Evolutionary conservation across 1,284 basidiomycete species (phyloP).

Genomic region (Rhodotorula sp.): DNA sequence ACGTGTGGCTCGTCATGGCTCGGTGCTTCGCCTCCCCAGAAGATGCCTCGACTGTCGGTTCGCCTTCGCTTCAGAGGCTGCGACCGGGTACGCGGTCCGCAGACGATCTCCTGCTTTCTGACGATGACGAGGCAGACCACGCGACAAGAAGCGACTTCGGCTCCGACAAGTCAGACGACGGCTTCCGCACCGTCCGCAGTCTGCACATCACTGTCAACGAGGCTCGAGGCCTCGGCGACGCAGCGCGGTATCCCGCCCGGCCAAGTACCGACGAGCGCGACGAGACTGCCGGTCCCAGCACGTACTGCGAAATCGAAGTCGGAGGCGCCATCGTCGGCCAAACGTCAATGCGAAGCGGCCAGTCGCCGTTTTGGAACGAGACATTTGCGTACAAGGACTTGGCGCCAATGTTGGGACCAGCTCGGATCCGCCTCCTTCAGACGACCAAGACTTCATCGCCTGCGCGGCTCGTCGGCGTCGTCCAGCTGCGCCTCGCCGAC

Average conservation of each 20-base stretch:
- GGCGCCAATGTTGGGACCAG: slow-evolving; percentile 29
- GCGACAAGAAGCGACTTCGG: background rate
- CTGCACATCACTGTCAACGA: slow-evolving; percentile 34
- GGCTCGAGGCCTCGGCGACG: slow-evolving; percentile 31
- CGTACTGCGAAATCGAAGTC: slow-evolving; percentile 44
- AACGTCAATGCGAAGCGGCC: slow-evolving; percentile 66
- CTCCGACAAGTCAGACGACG: slow-evolving; percentile 14
- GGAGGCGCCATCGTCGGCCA: slow-evolving; percentile 58
- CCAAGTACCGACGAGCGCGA: slow-evolving; percentile 1
- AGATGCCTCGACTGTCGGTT: slow-evolving; percentile 3
- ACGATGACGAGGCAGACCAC: background rate
- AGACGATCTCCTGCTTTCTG: background rate
- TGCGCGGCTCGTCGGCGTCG: slow-evolving; percentile 54
- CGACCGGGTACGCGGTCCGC: background rate
- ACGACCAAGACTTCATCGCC: slow-evolving; percentile 27
- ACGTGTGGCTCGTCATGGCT: slow-evolving; percentile 41
- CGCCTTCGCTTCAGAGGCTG: background rate
- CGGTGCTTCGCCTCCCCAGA: slow-evolving; percentile 39
- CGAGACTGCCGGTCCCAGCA: slow-evolving; percentile 13
- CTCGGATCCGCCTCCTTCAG: slow-evolving; percentile 37
- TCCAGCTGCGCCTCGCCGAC: slow-evolving; percentile 64
- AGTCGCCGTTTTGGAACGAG: slow-evolving; percentile 66
- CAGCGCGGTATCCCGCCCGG: slow-evolving; percentile 1
- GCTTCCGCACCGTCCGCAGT: slow-evolving; percentile 33
- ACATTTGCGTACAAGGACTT: slow-evolving; percentile 54